A percentile compares a stretch with the other conserved stretches of the same genome.
These are phyloP conservation scores for Cardamine resedifolia DNA, from an alignment of 345 rosid species.

Conservation along the genomic window DNA sequence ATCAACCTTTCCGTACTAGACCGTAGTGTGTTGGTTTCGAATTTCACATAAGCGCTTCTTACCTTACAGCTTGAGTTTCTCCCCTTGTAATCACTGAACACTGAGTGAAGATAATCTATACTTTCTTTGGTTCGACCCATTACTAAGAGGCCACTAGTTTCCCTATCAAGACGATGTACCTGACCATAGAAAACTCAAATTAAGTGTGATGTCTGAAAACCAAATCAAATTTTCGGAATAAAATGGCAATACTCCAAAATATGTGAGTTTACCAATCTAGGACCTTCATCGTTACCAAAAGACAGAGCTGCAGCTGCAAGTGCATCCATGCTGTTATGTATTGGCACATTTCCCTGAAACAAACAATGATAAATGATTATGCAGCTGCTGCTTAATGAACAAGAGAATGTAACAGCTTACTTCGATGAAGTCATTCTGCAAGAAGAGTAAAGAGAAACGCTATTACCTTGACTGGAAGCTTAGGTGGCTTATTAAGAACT, in stretches of 20 bases:
- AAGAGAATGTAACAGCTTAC: constrained; percentile 9
- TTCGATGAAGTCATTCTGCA: background rate
- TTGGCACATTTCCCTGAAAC: constrained; percentile 69
- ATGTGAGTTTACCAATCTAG: constrained; percentile 64
- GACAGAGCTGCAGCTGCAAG: constrained; percentile 94
- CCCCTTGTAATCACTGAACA: constrained; percentile 60
- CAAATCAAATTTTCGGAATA: background rate
- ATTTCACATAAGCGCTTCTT: background rate
- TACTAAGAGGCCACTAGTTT: constrained; percentile 81
- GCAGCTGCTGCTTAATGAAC: background rate
- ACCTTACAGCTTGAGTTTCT: constrained; percentile 62
- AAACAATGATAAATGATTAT: background rate
- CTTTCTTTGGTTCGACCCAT: constrained; percentile 86
- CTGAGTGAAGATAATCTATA: constrained; percentile 57
- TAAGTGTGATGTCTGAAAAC: background rate
- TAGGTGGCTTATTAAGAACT: constrained; percentile 88
- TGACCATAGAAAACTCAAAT: constrained; percentile 32
- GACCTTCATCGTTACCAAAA: constrained; percentile 75
- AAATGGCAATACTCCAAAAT: background rate
- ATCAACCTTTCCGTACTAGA: background rate
- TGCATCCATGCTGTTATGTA: constrained; percentile 96
- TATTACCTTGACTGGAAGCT: constrained; percentile 82
- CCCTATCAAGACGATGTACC: constrained; percentile 95
- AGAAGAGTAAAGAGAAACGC: background rate
- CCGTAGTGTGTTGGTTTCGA: background rate